Base-by-base conservation (phyloP, 345 rosid species). In the Ricinus communis region DNA sequence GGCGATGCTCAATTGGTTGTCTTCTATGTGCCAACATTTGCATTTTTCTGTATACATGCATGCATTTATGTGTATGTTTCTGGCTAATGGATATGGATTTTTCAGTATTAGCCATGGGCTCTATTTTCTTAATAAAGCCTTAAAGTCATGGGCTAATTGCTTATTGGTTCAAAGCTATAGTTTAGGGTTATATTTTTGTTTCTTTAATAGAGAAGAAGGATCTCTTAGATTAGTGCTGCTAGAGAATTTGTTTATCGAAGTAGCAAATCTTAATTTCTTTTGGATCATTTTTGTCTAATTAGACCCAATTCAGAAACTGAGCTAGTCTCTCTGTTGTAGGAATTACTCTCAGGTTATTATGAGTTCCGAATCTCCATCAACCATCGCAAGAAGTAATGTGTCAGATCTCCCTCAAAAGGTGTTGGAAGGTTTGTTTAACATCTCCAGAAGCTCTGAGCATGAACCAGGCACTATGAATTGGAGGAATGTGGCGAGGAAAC, bases 381-480 rank as follows among this genome's bases (percentile, higher is more conserved):
- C 85, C 77, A 73, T 68, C 67, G 60, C 79, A 63, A 83, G 76
- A 71, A 76, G 67, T 76, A 41, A 69, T 62, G 82, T 73, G 58
- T 46, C 83, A 41, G 73, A 86, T 78, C 84, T 85, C 65, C 89
- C 98, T 59, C 98, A 90, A 77, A 87, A 82, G 76, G 91, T 94
- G 76, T 76, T 94, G 84, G 96, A 89, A 77, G 86, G 91, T 70
- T 83, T 94, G 75, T 94, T 88, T 85, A 87, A 85, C 76, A 72
- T 85, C 57, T 77, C 87, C 65, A 81, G 71, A 82, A 88, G 87
- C 78, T 60, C 87, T 69, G 87, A 87, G 73, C 85, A 79, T 30
- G 95, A 90, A 81, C 87, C 91, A 59, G 73, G 77, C 76, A 80
- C 89, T 43, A 88, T 91, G 97, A 85, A 82, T 80, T 94, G 98